Evolutionary conservation across 169 alveolate genomes (phyloP), one percentile per base, ranked within the genome.

Genomic region (Ichthyophthirius multifiliis): DNA sequence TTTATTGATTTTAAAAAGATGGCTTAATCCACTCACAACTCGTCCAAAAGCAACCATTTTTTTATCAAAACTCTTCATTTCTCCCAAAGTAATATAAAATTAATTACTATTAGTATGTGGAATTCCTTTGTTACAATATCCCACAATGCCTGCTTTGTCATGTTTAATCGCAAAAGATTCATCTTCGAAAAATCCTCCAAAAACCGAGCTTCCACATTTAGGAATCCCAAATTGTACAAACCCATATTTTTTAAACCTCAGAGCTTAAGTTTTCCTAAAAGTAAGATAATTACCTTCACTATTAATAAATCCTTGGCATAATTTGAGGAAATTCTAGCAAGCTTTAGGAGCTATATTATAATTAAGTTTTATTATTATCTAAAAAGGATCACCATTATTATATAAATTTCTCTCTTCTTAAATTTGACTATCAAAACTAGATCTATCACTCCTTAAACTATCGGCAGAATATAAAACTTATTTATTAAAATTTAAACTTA

Each of bases 21-120:
- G 76, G 35, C 62, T 87, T 75, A 83, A 77, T 16, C 92, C 92
- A 37, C 81, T 71, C 27, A 87, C 76, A 31, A 87, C 86, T 64
- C 88, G 78, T 23, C 89, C 92, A 83, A 87, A 87, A 34, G 89
- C 92, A 5, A 87, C 92, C 39, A 77, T 65, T 41, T 83, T 79
- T 63, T 83, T 80, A 62, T 87, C 85, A 75, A 87, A 87, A 13
- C 85, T 74, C 37, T 63, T 62, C 65, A 87, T 48, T 27, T 85
- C 86, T 37, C 85, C 84, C 65, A 87, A 55, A 65, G 92, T 87
- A 30, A 87, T 65, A 83, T 87, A 87, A 80, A 87, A 87, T 67
- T 83, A 84, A 18, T 82, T 74, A 48, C 78, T 84, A 75, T 87
- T 87, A 20, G 92, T 74, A 71, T 87, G 92, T 20, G 74, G 76